Evolutionary conservation across 2,329 filamentous ascomycete species (phyloP), one percentile per base, ranked within the genome.

Genomic region (Alternaria sp.): DNA sequence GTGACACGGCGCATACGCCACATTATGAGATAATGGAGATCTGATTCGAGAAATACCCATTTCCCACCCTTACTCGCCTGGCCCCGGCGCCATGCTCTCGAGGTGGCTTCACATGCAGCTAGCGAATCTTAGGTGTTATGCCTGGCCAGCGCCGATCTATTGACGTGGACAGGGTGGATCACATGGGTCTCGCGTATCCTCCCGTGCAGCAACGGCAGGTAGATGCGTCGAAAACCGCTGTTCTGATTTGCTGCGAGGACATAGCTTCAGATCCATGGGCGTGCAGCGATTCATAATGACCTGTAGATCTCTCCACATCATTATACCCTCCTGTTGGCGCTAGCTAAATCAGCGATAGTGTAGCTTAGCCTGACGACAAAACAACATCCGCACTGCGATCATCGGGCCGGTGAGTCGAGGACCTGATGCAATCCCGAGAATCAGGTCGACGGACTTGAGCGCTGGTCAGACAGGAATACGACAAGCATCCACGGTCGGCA

Each of bases 361-460:
- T 41, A 62, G 21, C 45, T 47, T 44, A 64, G 33, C 58, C 62
- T 62, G 58, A 64, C 61, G 58, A 26, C 47, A 56, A 69, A 66
- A 68, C 45, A 59, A 67, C 51, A 54, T 64, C 49, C 60, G 44
- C 60, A 46, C 61, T 54, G 54, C 58, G 57, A 53, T 47, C 50
- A 53, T 61, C 56, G 55, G 63, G 47, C 60, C 43, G 30, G 58
- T 60, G 41, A 41, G n/a, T 54, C 18, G 51, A 53, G 45, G 44
- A 57, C 51, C 46, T 58, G 45, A 25, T 33, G 53, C 54, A 23
- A 50, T 64, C 41, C 69, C 69, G 55, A 63, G 50, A 69, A 61
- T 60, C 70, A 66, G 68, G 68, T 58, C 46, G 33, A 64, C 68
- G 71, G 71, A 74, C 59, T 69, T 76, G 50, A 66, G 71, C 71